Evolutionary conservation across 345 rosid genomes (phyloP).

Genomic region (Citrus mangshanensis): DNA sequence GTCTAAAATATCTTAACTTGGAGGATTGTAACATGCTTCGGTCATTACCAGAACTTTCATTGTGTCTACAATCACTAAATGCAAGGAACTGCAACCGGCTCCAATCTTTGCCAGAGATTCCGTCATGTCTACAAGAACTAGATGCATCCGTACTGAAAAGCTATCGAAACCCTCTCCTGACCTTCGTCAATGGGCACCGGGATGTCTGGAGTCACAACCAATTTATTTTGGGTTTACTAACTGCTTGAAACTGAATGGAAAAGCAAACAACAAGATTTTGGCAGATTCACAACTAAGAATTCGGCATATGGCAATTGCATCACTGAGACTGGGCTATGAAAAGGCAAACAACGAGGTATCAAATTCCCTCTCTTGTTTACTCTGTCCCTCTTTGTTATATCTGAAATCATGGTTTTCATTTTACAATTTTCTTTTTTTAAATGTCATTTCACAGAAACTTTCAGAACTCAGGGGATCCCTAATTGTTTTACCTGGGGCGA

Average conservation of each 20-base stretch:
- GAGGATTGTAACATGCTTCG: too few relatives aligned
- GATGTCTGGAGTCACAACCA: too few relatives aligned
- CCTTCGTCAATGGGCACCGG: too few relatives aligned
- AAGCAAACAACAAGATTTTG: not conserved
- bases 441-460: not conserved
- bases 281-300: not conserved
- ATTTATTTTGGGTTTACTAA: not conserved
- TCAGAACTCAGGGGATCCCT: too few relatives aligned
- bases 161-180: too few relatives aligned
- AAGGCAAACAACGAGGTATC: not conserved
- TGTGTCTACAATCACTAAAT: too few relatives aligned
- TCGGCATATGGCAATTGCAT: not conserved
- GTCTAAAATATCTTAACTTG: too few relatives aligned
- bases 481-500: not conserved
- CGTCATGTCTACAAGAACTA: too few relatives aligned
- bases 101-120: too few relatives aligned
- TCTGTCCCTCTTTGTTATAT: not conserved
- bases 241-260: not conserved
- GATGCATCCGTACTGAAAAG: too few relatives aligned
- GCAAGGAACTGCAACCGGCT: too few relatives aligned
- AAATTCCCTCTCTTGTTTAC: not conserved
- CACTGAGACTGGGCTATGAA: not conserved
- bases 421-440: not conserved
- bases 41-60: too few relatives aligned
- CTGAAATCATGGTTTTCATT: not conserved